Evolutionary conservation across 768 basidiomycete genomes (phyloP), one percentile per base, ranked within the genome.

Genomic region (Cyathus striatus): DNA sequence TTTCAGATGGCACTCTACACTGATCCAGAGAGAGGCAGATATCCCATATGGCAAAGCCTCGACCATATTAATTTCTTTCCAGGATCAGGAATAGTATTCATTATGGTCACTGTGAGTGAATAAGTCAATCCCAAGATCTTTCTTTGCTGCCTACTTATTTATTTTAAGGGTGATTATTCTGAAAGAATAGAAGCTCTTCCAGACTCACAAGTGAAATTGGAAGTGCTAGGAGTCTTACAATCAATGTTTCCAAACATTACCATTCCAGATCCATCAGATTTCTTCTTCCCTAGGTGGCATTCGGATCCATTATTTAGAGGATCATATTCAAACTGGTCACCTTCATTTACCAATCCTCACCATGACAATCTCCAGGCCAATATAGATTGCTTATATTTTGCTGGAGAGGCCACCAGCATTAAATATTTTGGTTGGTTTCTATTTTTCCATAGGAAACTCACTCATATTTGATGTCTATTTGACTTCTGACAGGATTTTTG

Each of bases 301-400:
- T 56, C 58, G 10, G 69, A 84, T 51, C 70, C 73, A 3, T 60
- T 73, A 2, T 79, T 69, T 56, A 68, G 79, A 17, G 80, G 80
- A 3, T 77, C 80, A 3, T 86, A 81, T 49, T 79, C 78, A 17
- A 86, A 83, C 46, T 86, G 82, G 82, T 83, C 81, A 0, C 68
- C 84, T 0, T 69, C 78, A 3, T 83, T 82, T 48, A 57, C 75
- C 9, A 68, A 66, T 13, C 62, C 58, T 6, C 78, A 82, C 41
- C 67, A 77, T n/a, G 61, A 72, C 21, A 81, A 83, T 51, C 51
- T 83, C 37, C 68, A 75, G 43, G 76, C 78, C 4, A 79, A 76
- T 17, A 63, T 83, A 14, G 62, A 61, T 4, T 63, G 68, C 6
- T 63, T 84, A 14, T 83, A 75, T 69, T 84, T 83, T 48, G 73